Base-by-base conservation (phyloP, 2,329 filamentous ascomycete genomes). In the Periconia digitata region DNA sequence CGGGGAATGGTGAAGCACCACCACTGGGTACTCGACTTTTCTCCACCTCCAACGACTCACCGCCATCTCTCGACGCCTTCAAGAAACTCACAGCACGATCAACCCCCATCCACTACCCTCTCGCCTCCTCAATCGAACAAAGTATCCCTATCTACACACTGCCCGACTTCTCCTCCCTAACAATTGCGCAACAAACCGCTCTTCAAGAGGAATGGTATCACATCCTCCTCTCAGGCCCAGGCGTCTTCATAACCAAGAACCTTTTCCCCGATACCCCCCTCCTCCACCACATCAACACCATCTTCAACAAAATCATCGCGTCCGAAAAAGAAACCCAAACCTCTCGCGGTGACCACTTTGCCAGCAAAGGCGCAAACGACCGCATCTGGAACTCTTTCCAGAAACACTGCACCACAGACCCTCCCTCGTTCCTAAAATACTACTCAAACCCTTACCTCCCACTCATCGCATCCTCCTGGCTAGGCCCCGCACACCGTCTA, bases 381-480 rank as follows among this genome's bases (percentile, higher is more conserved):
- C 76, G 84, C 8, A 84, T 86, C 69, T 86, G 83, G 83, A 86
- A 86, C 69, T 82, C 83, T 0, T 83, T 85, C 66, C 77, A 77
- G 53, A 86, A 86, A 59, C 83, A 85, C 58, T 79, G 75, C 17
- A 62, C 79, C 2, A 60, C 69, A 22, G 76, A 83, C 51, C 77
- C 82, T 0, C 37, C 59, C 0, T 80, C 77, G 0, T 86, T 86
- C 57, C 51, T 80, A 0, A 50, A 62, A 6, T 85, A 86, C 72
- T 85, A 83, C 65, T 74, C 79, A 4, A 85, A 85, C 54, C 81
- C 81, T 0, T 84, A 79, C 72, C 74, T 86, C 2, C 67, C 72
- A 0, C 61, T 77, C 7, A 75, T 84, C 20, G 77, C 75, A 40
- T 74, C 76, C 16, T 66, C 80, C 12, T 86, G 82, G 79, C 76